phyloP scores from a whole-genome alignment of 345 rosid species.

The Dipteronia sinensis region DNA sequence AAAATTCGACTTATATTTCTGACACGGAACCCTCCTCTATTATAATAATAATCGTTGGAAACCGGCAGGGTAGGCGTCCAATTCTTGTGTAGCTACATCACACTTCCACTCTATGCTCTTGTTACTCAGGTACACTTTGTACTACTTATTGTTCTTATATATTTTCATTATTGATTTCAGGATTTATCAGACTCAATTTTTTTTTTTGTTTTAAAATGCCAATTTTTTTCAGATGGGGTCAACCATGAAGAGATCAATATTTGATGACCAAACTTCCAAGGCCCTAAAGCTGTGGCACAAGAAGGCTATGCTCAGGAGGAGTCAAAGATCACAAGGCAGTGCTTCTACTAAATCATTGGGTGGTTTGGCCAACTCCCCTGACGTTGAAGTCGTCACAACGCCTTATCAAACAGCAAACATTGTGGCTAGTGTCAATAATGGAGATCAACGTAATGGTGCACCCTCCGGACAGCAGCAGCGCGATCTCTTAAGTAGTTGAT shows the following conservation, averaged over 20 bases:
- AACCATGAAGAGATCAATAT: slow-evolving; percentile 89
- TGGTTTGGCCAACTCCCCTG: not conserved
- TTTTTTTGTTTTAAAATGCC: not conserved
- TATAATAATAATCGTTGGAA: not conserved
- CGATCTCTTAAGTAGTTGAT: slow-evolving; percentile 31
- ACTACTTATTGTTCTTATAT: not conserved
- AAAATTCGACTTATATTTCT: not conserved
- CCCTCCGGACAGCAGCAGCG: slow-evolving; percentile 13
- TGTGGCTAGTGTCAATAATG: slow-evolving; percentile 51
- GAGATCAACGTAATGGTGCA: slow-evolving; percentile 16
- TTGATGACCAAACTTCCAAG: slow-evolving; percentile 86
- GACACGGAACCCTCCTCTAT: not conserved
- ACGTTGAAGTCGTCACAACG: not conserved
- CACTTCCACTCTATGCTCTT: slow-evolving; percentile 96
- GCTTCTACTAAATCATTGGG: slow-evolving; percentile 29
- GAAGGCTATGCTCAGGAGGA: slow-evolving; percentile 57
- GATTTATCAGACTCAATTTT: not conserved
- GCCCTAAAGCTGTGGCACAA: slow-evolving; percentile 85
- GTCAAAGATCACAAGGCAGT: not conserved
- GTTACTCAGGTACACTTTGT: slow-evolving; percentile 77
- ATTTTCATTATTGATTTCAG: not conserved
- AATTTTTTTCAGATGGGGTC: slow-evolving; percentile 81
- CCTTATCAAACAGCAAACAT: slow-evolving; percentile 43
- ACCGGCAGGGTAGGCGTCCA: slow-evolving; percentile 69
- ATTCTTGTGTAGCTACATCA: slow-evolving; percentile 82